Conservation (phyloP, 2,329 filamentous ascomycete genomes). For the Helicocarpus griseus region DNA sequence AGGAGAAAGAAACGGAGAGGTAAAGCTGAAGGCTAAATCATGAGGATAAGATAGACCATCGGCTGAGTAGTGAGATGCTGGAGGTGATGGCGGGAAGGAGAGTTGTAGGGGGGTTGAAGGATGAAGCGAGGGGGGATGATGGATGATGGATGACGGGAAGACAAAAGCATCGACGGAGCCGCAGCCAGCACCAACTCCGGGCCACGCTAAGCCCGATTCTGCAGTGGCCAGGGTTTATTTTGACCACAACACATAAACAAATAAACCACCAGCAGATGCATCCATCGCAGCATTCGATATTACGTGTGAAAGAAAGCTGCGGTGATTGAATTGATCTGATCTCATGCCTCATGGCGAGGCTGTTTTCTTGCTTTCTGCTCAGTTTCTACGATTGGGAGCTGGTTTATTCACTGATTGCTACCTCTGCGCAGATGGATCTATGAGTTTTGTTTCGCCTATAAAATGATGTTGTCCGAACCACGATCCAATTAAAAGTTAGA, state of each 20-base stretch:
- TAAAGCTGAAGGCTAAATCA: not conserved
- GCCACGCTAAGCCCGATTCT: constrained; percentile 4
- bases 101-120: not conserved
- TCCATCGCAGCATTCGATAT: not conserved
- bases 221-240: constrained; percentile 5
- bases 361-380: too few species aligned
- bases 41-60: not conserved
- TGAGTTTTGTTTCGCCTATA: too few species aligned
- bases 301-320: too few species aligned
- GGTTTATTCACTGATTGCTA: too few species aligned
- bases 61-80: not conserved
- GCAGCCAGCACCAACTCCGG: not conserved
- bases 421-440: too few species aligned
- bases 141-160: not conserved
- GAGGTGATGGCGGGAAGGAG: not conserved
- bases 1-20: not conserved
- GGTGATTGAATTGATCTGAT: too few species aligned
- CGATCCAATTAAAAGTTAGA: too few species aligned
- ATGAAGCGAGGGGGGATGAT: not conserved
- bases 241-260: constrained; percentile 2
- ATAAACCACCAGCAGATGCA: not conserved
- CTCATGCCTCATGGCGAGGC: too few species aligned
- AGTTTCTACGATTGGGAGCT: too few species aligned
- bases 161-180: not conserved
- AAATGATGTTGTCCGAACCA: too few species aligned